A percentile compares a stretch with the other conserved stretches of the same genome.
phyloP scores from a whole-genome alignment of 106 monocot genomes.

The Apostasia ramifera region DNA sequence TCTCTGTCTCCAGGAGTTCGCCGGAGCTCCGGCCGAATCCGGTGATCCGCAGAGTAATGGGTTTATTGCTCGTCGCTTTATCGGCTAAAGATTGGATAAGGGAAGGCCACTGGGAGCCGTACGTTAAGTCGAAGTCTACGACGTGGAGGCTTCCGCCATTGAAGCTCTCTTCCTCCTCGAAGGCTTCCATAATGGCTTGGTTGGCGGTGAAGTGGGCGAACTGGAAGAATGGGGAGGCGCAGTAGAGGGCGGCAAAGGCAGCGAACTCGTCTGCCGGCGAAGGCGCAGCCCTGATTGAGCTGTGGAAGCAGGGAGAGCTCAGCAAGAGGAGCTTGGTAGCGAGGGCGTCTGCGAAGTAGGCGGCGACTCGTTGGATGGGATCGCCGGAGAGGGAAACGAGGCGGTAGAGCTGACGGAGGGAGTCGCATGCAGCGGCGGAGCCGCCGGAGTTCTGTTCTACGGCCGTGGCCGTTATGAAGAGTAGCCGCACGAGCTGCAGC shows the following conservation, averaged over 20 bases:
- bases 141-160: constrained; percentile 33
- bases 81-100: constrained; percentile 62
- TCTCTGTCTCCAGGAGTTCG: constrained; percentile 41
- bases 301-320: constrained; percentile 7
- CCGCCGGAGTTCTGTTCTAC: constrained; percentile 12
- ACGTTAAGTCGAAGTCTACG: constrained; percentile 48
- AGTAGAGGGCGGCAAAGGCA: constrained; percentile 39
- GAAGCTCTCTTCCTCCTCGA: constrained; percentile 26
- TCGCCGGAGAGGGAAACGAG: constrained; percentile 30
- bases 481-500: constrained; percentile 29
- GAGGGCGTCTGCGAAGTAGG: constrained; percentile 50
- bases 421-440: constrained; percentile 16
- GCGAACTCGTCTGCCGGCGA: constrained; percentile 23
- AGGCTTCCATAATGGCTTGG: constrained; percentile 52
- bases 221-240: constrained; percentile 38
- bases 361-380: constrained; percentile 46
- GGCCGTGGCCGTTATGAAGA: constrained; percentile 39
- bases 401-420: constrained; percentile 33
- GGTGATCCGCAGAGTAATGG: constrained; percentile 34
- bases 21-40: constrained; percentile 27
- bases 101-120: constrained; percentile 74
- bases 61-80: constrained; percentile 18
- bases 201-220: constrained; percentile 66
- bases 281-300: constrained; percentile 1
- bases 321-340: constrained; percentile 9